A percentile compares a stretch with the other conserved stretches of the same genome.
These are phyloP conservation scores for Trametes maxima DNA, from an alignment of 768 basidiomycete species.

Conservation along the genomic window DNA sequence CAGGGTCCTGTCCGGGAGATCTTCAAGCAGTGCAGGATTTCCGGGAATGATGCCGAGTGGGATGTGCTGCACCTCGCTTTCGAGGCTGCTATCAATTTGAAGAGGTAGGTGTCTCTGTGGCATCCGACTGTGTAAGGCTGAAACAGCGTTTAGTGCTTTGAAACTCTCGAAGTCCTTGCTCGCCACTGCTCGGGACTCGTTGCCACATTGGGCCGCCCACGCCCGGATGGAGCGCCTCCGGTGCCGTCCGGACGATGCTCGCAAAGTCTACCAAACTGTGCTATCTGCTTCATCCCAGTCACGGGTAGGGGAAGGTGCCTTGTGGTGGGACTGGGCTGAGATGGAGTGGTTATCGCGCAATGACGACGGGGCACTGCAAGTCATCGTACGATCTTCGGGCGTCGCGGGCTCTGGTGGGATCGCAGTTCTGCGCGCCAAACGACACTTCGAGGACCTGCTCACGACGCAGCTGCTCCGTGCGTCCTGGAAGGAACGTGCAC, in stretches of 20 bases:
- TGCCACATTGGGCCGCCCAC: slow-evolving; percentile 74
- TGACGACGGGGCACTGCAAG: slow-evolving; percentile 50
- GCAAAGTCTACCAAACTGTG: slow-evolving; percentile 76
- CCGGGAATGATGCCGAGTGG: slow-evolving; percentile 59
- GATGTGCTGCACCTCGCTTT: slow-evolving; percentile 67
- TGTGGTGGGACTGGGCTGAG: slow-evolving; percentile 88
- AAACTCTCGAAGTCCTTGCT: slow-evolving; percentile 70
- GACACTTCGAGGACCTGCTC: slow-evolving; percentile 57
- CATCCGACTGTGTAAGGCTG: background rate
- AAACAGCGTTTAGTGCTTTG: slow-evolving; percentile 50
- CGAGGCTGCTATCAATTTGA: slow-evolving; percentile 59
- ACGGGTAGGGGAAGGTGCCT: slow-evolving; percentile 40
- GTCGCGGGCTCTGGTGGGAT: slow-evolving; percentile 56
- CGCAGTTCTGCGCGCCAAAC: slow-evolving; percentile 63
- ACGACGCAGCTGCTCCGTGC: slow-evolving; percentile 19
- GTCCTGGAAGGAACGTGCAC: slow-evolving; percentile 59
- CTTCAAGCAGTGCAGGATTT: slow-evolving; percentile 56
- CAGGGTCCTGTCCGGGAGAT: slow-evolving; percentile 53
- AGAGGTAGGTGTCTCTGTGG: slow-evolving; percentile 45
- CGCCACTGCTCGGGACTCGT: slow-evolving; percentile 55
- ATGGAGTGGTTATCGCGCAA: slow-evolving; percentile 74
- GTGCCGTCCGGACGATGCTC: slow-evolving; percentile 64
- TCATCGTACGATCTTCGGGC: slow-evolving; percentile 57
- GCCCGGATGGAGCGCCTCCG: slow-evolving; percentile 71
- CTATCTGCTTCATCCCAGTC: slow-evolving; percentile 46